Conservation (phyloP, 768 basidiomycete genomes). For the Termitomyces sp. region DNA sequence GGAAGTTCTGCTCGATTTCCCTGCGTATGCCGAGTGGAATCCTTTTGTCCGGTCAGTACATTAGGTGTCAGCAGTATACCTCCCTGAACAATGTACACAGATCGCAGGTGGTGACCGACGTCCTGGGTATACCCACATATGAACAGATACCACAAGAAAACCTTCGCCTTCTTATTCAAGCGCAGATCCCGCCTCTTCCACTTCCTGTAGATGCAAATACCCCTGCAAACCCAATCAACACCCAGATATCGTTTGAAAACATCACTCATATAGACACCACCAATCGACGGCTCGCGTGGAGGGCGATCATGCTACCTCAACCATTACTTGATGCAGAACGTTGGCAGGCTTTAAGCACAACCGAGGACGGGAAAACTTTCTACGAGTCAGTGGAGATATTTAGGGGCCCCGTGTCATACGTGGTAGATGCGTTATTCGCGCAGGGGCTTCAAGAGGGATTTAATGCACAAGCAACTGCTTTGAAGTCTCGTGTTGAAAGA, state of each 20-base stretch:
- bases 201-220: conserved; percentile 23
- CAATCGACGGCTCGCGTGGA: conserved; percentile 23
- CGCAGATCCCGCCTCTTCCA: conserved; percentile 27
- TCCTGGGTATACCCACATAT: conserved; percentile 15
- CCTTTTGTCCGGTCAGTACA: conserved; percentile 24
- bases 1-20: conserved; percentile 46
- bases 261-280: conserved; percentile 24
- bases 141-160: conserved; percentile 20
- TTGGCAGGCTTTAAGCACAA: conserved; percentile 19
- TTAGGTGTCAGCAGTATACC: neutral
- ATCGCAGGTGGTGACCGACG: conserved; percentile 22
- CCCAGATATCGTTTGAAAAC: conserved; percentile 23
- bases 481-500: conserved; percentile 1
- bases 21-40: conserved; percentile 46
- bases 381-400: conserved; percentile 28
- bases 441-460: conserved; percentile 20
- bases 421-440: conserved; percentile 19
- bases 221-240: conserved; percentile 20
- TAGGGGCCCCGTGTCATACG: conserved; percentile 16
- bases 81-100: conserved; percentile 4
- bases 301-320: conserved; percentile 18
- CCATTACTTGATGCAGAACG: conserved; percentile 23
- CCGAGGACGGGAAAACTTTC: conserved; percentile 19
- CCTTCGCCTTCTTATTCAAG: conserved; percentile 21
- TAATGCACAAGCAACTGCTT: conserved; percentile 17